Conservation (phyloP, 345 rosid genomes). For the Cardiospermum halicacabum region DNA sequence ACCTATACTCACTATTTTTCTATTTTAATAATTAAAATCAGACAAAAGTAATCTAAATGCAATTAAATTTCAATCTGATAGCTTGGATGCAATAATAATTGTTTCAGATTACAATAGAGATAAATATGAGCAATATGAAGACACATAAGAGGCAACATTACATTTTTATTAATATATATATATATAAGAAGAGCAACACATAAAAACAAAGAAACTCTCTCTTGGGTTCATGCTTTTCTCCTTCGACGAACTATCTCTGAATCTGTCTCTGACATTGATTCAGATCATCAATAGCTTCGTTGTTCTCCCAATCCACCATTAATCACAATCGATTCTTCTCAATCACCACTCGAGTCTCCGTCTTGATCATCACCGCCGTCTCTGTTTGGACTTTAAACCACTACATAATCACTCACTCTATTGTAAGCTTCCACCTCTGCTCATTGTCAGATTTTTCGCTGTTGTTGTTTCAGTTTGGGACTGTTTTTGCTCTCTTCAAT, state of each 20-base stretch:
- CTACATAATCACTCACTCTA: too few relatives aligned
- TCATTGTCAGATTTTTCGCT: neutral
- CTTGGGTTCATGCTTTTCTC: slow-evolving; percentile 31
- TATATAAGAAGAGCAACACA: neutral
- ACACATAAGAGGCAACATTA: too few relatives aligned
- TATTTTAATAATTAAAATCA: too few relatives aligned
- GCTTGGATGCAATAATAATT: too few relatives aligned
- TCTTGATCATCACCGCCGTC: slow-evolving; percentile 10
- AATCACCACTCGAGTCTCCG: slow-evolving; percentile 2
- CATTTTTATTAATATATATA: too few relatives aligned
- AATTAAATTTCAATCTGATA: too few relatives aligned
- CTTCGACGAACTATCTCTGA: slow-evolving; percentile 14
- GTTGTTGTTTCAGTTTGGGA: slow-evolving; percentile 4
- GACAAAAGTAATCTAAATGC: too few relatives aligned
- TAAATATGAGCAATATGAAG: too few relatives aligned
- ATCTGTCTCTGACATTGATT: slow-evolving; percentile 18
- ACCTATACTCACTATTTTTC: too few relatives aligned
- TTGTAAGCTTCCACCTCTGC: too few relatives aligned
- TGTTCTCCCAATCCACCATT: slow-evolving; percentile 15
- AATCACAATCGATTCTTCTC: slow-evolving; percentile 28
- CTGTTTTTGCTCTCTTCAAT: slow-evolving; percentile 29
- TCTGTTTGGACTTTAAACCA: too few relatives aligned
- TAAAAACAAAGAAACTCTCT: slow-evolving; percentile 18
- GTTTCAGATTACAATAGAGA: too few relatives aligned
- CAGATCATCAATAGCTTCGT: slow-evolving; percentile 21